Base-by-base conservation (phyloP, 2,329 filamentous ascomycete species). In the Rugonectria rugulosa region DNA sequence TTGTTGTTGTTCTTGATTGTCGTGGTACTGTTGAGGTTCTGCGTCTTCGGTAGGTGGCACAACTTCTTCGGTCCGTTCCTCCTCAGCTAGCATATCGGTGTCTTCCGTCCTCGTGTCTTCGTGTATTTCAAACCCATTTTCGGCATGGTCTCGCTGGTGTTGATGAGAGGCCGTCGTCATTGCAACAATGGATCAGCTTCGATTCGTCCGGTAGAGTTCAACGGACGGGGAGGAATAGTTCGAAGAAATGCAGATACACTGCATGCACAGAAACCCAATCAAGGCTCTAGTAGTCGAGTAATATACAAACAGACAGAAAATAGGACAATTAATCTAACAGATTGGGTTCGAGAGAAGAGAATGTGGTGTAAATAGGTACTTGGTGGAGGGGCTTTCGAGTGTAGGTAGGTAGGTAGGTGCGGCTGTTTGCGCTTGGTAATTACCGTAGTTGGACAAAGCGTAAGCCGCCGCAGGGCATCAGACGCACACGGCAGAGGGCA, bases 91-190 rank as follows among this genome's bases (percentile, higher is more conserved):
- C 74, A 82, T 75, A 60, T 80, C 76, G 2, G 79, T 79, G 44
- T 82, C 80, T 59, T 79, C 79, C 6, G 79, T 81, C 14, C 75
- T 74, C 1, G 69, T 73, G 73, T 83, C 81, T 57, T 82, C 77
- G 65, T 82, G 79, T 51, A 83, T 81, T 20, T 75, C 72, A 58
- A 82, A 81, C 12, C 71, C 64, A 19, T 78, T 73, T 23, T 71
- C 72, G 19, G 64, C 53, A 66, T 72, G 65, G 66, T 64, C 66
- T 29, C 57, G 65, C 66, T 72, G 65, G 47, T 64, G 68, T 26
- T 60, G 49, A 19, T 64, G 65, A 32, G 51, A 48, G 15, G 56
- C 57, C 5, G 64, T 50, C 31, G 65, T 59, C 68, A 70, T 69
- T 47, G 44, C 51, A 31, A 50, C 29, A 31, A 42, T 34, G 15